Evolutionary conservation across 331 rosid species (phyloP), one percentile per base, ranked within the genome.

Genomic region (Saraca asoca): DNA sequence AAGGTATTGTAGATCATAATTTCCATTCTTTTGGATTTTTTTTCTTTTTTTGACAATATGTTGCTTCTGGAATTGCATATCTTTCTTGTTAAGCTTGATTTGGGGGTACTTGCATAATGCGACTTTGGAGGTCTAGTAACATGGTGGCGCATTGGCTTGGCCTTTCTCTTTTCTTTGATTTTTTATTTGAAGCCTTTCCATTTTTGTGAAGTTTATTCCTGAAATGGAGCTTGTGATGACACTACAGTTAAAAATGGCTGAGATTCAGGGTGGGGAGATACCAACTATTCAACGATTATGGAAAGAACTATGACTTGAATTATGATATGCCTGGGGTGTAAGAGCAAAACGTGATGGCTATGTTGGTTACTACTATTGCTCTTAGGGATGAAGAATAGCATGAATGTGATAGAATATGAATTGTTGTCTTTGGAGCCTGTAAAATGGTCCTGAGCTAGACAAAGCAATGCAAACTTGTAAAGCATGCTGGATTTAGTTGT

Each of bases 1-100:
- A 68, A 86, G 97, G 99, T 93, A 82, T 59, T 63, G 14, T 54
- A 46, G 10, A 35, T 77, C 63, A 14, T 71, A 38, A 20, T 10
- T 73, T 24, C 31, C 31, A 18, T 14, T 16, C 7, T n/a, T 12
- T 7, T 58, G 71, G 10, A 65, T 57, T 58, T 24, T 24, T 24
- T 24, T 58, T 24, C 3, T 24, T 24, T 24, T 24, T 24, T 24
- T 24, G 31, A 24, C 31, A 46, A 17, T 50, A 12, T 45, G 57
- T 20, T 67, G 57, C 44, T 52, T 16, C 16, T 38, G 31, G 29
- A 38, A 24, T 60, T 65, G 29, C 31, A 14, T 68, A 71, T 61
- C 37, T 14, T 9, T 11, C 51, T 38, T 38, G 57, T 54, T 58
- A 7, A 19, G 71, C 31, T 68, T 46, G 58, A 16, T 57, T 54